Conservation (phyloP, 2,329 filamentous ascomycete genomes). For the Alternaria viburni region DNA sequence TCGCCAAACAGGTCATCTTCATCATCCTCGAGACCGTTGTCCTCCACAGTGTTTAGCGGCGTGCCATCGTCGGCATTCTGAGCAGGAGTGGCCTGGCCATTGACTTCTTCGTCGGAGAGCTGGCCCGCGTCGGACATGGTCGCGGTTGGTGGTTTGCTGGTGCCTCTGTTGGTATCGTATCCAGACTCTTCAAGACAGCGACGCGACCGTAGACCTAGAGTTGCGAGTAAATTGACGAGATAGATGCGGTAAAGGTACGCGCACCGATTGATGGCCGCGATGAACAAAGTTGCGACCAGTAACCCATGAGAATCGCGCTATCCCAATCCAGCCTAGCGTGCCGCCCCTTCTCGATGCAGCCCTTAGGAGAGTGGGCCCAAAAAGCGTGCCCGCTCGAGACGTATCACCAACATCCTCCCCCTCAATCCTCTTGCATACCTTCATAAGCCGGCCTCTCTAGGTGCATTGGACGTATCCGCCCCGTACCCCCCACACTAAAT, state of each 20-base stretch:
- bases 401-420: constrained; percentile 39
- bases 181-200: not conserved
- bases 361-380: constrained; percentile 29
- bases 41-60: constrained; percentile 41
- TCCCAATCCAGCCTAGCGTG: constrained; percentile 28
- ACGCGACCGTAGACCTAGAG: not conserved
- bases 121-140: constrained; percentile 49
- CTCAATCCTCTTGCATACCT: constrained; percentile 31
- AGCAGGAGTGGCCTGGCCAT: constrained; percentile 38
- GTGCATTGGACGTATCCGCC: constrained; percentile 13
- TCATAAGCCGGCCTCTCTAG: constrained; percentile 22
- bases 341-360: constrained; percentile 39
- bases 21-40: constrained; percentile 42
- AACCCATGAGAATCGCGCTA: constrained; percentile 28
- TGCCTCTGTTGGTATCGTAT: not conserved
- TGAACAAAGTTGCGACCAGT: constrained; percentile 33
- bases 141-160: constrained; percentile 6
- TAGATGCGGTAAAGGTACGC: constrained; percentile 3
- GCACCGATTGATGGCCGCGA: constrained; percentile 2
- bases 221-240: not conserved
- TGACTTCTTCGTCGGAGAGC: constrained; percentile 45
- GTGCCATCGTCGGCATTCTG: constrained; percentile 38
- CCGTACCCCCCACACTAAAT: constrained; percentile 12
- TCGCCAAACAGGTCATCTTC: constrained; percentile 57
- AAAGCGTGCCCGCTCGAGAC: constrained; percentile 37